Conservation (phyloP, 2,329 filamentous ascomycete species). For the Penicillium griseofulvum region DNA sequence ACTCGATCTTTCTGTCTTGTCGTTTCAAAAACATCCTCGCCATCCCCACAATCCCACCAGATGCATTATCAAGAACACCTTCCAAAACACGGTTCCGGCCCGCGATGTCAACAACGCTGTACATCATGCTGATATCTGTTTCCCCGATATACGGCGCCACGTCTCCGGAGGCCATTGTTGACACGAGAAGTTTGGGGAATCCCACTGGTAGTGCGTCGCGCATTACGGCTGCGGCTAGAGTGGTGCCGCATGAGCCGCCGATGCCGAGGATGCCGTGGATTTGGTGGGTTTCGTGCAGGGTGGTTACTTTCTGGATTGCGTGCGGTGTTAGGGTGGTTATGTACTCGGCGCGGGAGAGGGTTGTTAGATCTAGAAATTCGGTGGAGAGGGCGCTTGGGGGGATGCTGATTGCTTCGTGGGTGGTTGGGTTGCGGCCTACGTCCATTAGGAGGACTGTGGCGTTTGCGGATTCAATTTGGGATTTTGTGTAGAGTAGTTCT, state of each 20-base stretch:
- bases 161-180: slow-evolving; percentile 67
- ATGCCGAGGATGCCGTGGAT: slow-evolving; percentile 60
- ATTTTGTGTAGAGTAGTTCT: slow-evolving; percentile 57
- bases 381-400: slow-evolving; percentile 45
- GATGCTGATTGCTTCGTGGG: slow-evolving; percentile 50
- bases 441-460: slow-evolving; percentile 53
- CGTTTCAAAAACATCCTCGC: slow-evolving; percentile 44
- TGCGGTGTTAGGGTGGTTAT: slow-evolving; percentile 55
- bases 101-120: slow-evolving; percentile 68
- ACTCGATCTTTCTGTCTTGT: slow-evolving; percentile 30
- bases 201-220: slow-evolving; percentile 60
- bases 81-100: slow-evolving; percentile 61
- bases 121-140: slow-evolving; percentile 68
- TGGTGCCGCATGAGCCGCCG: slow-evolving; percentile 64
- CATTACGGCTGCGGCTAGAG: slow-evolving; percentile 61
- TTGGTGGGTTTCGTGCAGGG: slow-evolving; percentile 35
- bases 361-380: slow-evolving; percentile 32
- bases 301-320: slow-evolving; percentile 42
- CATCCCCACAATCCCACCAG: slow-evolving; percentile 60
- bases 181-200: slow-evolving; percentile 68
- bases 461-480: slow-evolving; percentile 40
- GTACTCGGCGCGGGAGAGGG: slow-evolving; percentile 53
- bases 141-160: slow-evolving; percentile 64
- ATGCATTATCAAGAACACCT: slow-evolving; percentile 61
- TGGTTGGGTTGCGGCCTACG: slow-evolving; percentile 50